phyloP scores from a whole-genome alignment of 768 basidiomycete genomes.

The Termitomyces sp. region DNA sequence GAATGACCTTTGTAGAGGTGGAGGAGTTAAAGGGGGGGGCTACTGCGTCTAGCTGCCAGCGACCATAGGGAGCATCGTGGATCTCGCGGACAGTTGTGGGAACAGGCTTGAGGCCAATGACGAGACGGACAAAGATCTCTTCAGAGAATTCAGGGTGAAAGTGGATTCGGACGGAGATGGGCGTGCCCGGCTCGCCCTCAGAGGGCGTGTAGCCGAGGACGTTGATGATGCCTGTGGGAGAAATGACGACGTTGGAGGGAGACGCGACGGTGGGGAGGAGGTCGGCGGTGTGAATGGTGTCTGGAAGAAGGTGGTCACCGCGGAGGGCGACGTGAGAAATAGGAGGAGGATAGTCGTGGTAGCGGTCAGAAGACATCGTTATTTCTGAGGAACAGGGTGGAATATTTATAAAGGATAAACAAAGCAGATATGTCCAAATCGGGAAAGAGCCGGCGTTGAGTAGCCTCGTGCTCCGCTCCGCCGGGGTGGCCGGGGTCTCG shows the following conservation, averaged over 20 bases:
- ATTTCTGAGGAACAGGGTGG: not conserved
- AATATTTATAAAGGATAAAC: constrained; percentile 14
- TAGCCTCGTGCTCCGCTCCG: constrained; percentile 13
- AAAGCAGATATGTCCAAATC: constrained; percentile 9
- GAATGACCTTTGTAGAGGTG: constrained; percentile 35
- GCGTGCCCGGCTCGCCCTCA: constrained; percentile 58
- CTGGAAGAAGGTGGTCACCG: not conserved
- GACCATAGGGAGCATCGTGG: constrained; percentile 36
- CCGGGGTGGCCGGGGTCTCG: constrained; percentile 5
- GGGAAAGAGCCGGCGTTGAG: constrained; percentile 6
- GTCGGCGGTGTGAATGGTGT: not conserved
- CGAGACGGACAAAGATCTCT: constrained; percentile 62
- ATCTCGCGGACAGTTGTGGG: constrained; percentile 59
- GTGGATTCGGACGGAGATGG: constrained; percentile 58
- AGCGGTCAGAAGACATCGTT: constrained; percentile 1
- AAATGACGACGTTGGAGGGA: constrained; percentile 28
- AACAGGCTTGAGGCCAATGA: constrained; percentile 65
- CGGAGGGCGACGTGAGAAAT: not conserved
- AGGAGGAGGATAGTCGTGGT: constrained; percentile 9
- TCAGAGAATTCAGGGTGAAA: constrained; percentile 47
- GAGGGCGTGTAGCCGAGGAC: constrained; percentile 61
- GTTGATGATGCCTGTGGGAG: constrained; percentile 49
- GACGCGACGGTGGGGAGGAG: not conserved
- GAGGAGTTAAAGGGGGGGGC: constrained; percentile 48
- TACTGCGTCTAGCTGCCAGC: constrained; percentile 62